Base-by-base conservation (phyloP, 2,329 filamentous ascomycete genomes). In the Cryoendolithus antarcticus region DNA sequence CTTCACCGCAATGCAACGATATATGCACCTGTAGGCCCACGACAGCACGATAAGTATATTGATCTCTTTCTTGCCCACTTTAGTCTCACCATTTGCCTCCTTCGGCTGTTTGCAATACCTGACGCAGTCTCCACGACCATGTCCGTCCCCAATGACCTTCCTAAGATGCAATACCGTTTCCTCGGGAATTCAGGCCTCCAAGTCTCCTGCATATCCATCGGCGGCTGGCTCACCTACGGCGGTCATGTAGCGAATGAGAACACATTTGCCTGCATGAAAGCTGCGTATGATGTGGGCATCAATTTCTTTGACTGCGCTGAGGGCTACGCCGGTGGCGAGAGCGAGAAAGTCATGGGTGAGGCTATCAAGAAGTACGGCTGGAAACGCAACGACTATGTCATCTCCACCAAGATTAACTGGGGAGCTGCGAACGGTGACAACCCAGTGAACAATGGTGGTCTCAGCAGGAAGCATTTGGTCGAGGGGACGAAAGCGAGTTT, bases 391-490 rank as follows among this genome's bases (percentile, higher is more conserved):
- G 72, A 75, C 48, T 55, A 74, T 15, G 72, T 76, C 10, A 66
- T 76, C 39, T 70, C 66, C 2, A 75, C 72, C 12, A 76, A 76
- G 75, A 68, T 82, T 45, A 75, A 81, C 64, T 82, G 74, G 71
- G 78, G 77, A 39, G 54, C 50, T 10, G 71, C 70, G 15, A 73
- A 74, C 55, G 75, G 75, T 33, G 66, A 73, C 40, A 78, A 75
- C 54, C 65, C 67, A 8, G 68, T 80, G 44, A 83, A 82, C 62
- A 81, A 81, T 59, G 65, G 67, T 41, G 79, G 79, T 5, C 68
- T 84, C 24, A 79, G 73, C 3, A 67, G 77, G 39, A 84, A 84
- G 59, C 79, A 82, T 59, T 66, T 83, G 39, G 64, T 82, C 45
- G 79, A 84, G 62, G 79, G 77, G 19, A 69, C 77, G 46, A 67